Evolutionary conservation across 2,329 filamentous ascomycete species (phyloP).

Genomic region (Pyrenophora graminea): DNA sequence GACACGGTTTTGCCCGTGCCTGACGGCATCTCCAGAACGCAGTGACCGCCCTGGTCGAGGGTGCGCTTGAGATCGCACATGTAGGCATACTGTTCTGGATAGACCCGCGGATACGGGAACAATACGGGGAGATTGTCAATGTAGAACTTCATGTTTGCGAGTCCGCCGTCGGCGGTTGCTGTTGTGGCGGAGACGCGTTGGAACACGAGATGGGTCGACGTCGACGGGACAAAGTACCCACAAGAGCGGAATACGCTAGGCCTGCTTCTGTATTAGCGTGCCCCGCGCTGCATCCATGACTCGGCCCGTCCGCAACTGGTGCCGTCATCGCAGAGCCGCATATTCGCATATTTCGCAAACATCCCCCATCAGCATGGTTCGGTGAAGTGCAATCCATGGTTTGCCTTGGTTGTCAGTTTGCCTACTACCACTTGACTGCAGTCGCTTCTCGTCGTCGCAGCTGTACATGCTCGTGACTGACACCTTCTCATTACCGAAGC

Average conservation of each 20-base stretch:
- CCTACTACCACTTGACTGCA: too few species aligned
- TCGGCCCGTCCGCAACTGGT: constrained; percentile 19
- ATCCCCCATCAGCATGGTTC: neutral
- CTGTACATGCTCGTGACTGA: too few species aligned
- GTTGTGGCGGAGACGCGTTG: constrained; percentile 26
- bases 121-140: constrained; percentile 74
- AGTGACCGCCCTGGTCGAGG: constrained; percentile 91
- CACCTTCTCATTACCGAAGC: neutral
- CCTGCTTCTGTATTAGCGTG: constrained; percentile 2
- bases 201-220: neutral
- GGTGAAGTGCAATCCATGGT: neutral
- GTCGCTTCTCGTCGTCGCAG: too few species aligned
- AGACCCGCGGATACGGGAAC: constrained; percentile 75
- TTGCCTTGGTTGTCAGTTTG: constrained; percentile 3
- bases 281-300: constrained; percentile 3
- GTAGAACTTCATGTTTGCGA: constrained; percentile 72
- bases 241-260: constrained; percentile 4
- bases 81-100: constrained; percentile 65
- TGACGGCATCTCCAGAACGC: constrained; percentile 97
- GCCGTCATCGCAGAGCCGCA: constrained; percentile 30
- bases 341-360: constrained; percentile 10
- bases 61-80: constrained; percentile 88
- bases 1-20: constrained; percentile 98
- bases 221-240: constrained; percentile 2
- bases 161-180: constrained; percentile 21